phyloP scores from a whole-genome alignment of 2,329 filamentous ascomycete species.

The Fusarium musae region DNA sequence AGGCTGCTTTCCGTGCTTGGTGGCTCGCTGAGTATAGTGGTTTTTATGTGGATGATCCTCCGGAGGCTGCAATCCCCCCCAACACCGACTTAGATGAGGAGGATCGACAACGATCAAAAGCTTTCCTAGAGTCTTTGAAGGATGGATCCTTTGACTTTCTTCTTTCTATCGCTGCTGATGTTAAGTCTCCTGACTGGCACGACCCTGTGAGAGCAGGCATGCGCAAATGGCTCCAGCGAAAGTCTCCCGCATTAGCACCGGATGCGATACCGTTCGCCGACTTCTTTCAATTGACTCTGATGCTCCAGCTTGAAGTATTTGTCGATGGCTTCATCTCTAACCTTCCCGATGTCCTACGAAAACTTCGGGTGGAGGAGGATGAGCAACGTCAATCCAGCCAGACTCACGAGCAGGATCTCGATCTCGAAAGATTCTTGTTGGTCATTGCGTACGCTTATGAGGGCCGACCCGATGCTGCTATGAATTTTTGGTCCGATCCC shows the following conservation, averaged over 20 bases:
- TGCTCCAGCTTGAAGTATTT: slow-evolving; percentile 86
- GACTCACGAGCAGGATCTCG: slow-evolving; percentile 72
- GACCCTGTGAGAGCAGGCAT: slow-evolving; percentile 87
- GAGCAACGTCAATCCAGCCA: slow-evolving; percentile 79
- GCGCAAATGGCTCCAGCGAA: slow-evolving; percentile 83
- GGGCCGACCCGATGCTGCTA: slow-evolving; percentile 82
- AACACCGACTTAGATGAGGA: slow-evolving; percentile 76
- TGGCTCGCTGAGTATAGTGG: slow-evolving; percentile 96
- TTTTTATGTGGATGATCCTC: slow-evolving; percentile 81
- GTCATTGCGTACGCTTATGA: slow-evolving; percentile 94
- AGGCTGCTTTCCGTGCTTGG: slow-evolving; percentile 81
- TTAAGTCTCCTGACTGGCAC: slow-evolving; percentile 84
- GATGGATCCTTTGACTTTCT: slow-evolving; percentile 95
- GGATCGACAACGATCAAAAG: slow-evolving; percentile 74
- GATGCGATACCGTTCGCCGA: slow-evolving; percentile 76
- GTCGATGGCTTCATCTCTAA: slow-evolving; percentile 95
- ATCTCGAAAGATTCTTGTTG: slow-evolving; percentile 90
- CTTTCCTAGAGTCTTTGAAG: slow-evolving; percentile 80
- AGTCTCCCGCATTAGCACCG: slow-evolving; percentile 74
- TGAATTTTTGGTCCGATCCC: slow-evolving; percentile 90
- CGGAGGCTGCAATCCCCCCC: slow-evolving; percentile 64
- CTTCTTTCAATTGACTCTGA: slow-evolving; percentile 77
- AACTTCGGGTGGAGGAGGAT: slow-evolving; percentile 88
- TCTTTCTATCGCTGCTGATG: slow-evolving; percentile 83
- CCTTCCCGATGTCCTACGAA: slow-evolving; percentile 90